Evolutionary conservation across 2,329 filamentous ascomycete genomes (phyloP).

Genomic region (Boeremia lycopersici): DNA sequence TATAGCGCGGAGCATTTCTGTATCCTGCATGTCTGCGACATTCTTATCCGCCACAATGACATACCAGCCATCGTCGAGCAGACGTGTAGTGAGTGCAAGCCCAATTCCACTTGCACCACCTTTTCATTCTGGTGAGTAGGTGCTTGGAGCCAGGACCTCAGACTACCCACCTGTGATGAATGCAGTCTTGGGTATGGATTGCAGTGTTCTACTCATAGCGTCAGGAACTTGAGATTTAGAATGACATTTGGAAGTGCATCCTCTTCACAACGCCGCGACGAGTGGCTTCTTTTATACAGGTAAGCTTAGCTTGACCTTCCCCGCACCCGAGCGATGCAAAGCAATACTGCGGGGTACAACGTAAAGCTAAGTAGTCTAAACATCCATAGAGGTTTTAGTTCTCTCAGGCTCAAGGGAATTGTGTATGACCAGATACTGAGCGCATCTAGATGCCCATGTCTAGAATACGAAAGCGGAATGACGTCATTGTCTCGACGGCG

Average conservation of each 20-base stretch:
- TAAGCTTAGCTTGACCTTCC: background rate
- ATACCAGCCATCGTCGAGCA: conserved; percentile 47
- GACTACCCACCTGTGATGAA: conserved; percentile 4
- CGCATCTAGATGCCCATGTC: too few species aligned
- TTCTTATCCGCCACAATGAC: conserved; percentile 56
- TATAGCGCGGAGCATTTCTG: conserved; percentile 26
- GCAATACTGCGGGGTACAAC: conserved; percentile 5
- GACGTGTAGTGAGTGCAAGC: conserved; percentile 37
- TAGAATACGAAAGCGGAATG: too few species aligned
- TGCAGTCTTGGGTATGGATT: background rate
- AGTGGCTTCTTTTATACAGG: background rate
- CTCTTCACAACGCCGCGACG: too few species aligned
- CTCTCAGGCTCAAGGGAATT: too few species aligned
- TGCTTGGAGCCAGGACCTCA: background rate
- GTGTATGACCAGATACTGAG: too few species aligned
- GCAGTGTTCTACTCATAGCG: background rate
- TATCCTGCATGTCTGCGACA: conserved; percentile 26
- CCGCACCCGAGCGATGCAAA: background rate
- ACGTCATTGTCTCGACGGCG: too few species aligned
- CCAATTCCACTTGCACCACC: conserved; percentile 45
- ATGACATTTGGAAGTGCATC: too few species aligned
- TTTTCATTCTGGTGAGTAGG: background rate
- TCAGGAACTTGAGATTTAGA: background rate
- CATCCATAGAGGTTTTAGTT: too few species aligned
- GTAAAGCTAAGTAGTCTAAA: too few species aligned